phyloP scores from a whole-genome alignment of 768 basidiomycete genomes.

The Boletus pseudo-olivaceus region DNA sequence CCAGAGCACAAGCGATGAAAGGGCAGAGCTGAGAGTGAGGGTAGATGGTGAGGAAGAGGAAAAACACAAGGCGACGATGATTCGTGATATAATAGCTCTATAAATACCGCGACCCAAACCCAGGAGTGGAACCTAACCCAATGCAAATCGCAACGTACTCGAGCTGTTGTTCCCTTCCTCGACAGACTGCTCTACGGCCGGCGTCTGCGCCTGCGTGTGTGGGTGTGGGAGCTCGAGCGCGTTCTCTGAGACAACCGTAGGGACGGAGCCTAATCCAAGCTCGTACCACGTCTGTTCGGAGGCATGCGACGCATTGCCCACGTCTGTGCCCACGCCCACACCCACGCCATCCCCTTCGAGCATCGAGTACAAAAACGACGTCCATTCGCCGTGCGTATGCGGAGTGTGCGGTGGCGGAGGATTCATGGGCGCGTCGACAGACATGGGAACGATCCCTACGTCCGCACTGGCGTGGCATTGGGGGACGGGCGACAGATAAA shows the following conservation, averaged over 20 bases:
- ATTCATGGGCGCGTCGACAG: conserved; percentile 15
- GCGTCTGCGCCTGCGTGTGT: background rate
- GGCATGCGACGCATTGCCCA: background rate
- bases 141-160: conserved; percentile 30
- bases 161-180: conserved; percentile 26
- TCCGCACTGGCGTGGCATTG: conserved; percentile 15
- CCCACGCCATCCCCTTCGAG: conserved; percentile 30
- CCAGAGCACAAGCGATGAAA: background rate
- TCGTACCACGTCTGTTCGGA: conserved; percentile 29
- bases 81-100: conserved; percentile 23
- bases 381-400: conserved; percentile 28
- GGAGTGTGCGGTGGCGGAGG: background rate
- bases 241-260: conserved; percentile 5
- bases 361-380: conserved; percentile 33
- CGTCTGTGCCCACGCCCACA: conserved; percentile 5
- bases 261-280: conserved; percentile 22
- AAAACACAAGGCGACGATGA: background rate
- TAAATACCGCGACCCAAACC: conserved; percentile 20
- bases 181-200: conserved; percentile 11
- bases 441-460: conserved; percentile 20
- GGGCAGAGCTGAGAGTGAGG: background rate
- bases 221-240: conserved; percentile 12
- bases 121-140: conserved; percentile 18
- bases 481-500: conserved; percentile 24
- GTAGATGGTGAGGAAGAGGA: background rate